Evolutionary conservation across 257 asterid genomes (phyloP).

Genomic region (Gentiana straminea): DNA sequence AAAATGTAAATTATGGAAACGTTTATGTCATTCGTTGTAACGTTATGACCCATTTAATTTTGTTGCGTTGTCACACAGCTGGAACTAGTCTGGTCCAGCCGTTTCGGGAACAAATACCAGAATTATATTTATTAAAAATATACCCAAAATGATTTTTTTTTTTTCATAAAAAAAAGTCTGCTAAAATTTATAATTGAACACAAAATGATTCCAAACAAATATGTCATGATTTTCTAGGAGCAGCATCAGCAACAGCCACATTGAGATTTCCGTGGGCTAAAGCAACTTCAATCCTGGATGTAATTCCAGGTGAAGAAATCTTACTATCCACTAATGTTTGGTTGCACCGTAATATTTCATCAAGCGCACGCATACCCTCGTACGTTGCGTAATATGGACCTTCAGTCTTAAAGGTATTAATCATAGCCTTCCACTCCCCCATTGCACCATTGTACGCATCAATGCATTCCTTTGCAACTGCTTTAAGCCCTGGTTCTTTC

Average conservation of each 20-base stretch:
- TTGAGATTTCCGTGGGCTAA: slow-evolving; percentile 1
- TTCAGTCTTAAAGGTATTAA: slow-evolving; percentile 1
- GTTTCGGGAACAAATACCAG: too few relatives aligned
- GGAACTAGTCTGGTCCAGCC: too few relatives aligned
- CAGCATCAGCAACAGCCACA: background rate
- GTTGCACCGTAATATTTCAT: background rate
- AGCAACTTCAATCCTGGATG: background rate
- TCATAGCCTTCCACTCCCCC: background rate
- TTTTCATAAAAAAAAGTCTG: too few relatives aligned
- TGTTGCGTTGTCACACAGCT: too few relatives aligned
- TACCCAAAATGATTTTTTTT: too few relatives aligned
- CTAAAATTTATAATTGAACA: too few relatives aligned
- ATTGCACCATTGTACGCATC: background rate
- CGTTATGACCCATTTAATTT: too few relatives aligned
- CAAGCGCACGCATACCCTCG: slow-evolving; percentile 7
- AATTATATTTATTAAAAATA: too few relatives aligned
- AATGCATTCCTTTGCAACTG: slow-evolving; percentile 4
- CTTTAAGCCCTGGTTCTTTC: background rate
- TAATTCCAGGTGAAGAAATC: background rate
- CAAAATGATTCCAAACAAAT: too few relatives aligned
- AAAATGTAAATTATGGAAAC: too few relatives aligned
- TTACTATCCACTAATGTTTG: slow-evolving; percentile 1
- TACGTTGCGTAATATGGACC: background rate
- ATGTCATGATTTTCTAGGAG: background rate
- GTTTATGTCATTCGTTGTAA: too few relatives aligned